Conservation (phyloP, 1,139 yeast genomes). For the Candida sp. region DNA sequence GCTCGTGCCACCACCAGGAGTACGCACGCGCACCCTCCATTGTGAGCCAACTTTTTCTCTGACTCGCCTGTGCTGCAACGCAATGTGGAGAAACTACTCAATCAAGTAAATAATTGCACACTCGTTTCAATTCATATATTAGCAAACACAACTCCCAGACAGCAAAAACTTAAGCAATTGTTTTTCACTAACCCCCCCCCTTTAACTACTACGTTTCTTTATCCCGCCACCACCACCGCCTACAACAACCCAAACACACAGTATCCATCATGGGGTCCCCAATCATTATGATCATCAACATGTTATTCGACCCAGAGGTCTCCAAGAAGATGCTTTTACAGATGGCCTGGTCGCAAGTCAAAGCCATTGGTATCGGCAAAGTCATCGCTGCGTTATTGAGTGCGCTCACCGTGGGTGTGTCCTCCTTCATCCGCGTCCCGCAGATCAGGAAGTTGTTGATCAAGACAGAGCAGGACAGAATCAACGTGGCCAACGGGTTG, state of each 20-base stretch:
- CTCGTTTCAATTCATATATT: too few relatives aligned
- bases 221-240: neutral
- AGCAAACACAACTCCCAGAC: too few relatives aligned
- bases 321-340: constrained; percentile 44
- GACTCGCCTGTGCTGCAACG: too few relatives aligned
- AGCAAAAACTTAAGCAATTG: neutral
- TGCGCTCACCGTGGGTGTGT: constrained; percentile 40
- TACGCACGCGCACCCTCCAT: too few relatives aligned
- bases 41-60: neutral
- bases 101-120: neutral
- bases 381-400: constrained; percentile 40
- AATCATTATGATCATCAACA: constrained; percentile 28
- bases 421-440: constrained; percentile 47
- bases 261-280: constrained; percentile 25
- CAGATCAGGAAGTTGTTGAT: constrained; percentile 43
- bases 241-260: neutral
- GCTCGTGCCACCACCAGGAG: too few relatives aligned
- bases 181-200: neutral
- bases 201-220: neutral
- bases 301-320: constrained; percentile 44
- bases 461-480: constrained; percentile 26
- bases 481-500: constrained; percentile 42
- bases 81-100: constrained; percentile 1
- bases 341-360: constrained; percentile 40
- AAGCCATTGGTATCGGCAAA: constrained; percentile 40